Conservation (phyloP, 2,329 filamentous ascomycete genomes). For the Beauveria asiatica region DNA sequence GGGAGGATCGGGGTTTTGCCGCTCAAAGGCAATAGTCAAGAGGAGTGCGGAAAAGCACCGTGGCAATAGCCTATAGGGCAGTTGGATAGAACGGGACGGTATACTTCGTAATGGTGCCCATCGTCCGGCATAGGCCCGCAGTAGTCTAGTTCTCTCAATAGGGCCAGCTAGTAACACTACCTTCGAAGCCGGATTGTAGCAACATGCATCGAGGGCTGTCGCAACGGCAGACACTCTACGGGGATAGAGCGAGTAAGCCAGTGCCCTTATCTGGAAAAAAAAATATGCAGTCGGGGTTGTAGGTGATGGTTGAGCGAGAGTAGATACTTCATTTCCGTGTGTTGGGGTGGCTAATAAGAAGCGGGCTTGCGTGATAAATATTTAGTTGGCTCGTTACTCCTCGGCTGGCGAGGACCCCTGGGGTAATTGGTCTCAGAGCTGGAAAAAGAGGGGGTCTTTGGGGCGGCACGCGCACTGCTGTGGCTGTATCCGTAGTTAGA, state of each 20-base stretch:
- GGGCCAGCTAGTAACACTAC: neutral
- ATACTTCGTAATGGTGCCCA: neutral
- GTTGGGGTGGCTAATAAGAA: neutral
- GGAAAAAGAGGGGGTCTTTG: constrained; percentile 1
- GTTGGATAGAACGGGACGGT: neutral
- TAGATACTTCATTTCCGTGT: too few species aligned
- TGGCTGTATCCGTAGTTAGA: constrained; percentile 2
- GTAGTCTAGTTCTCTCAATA: neutral
- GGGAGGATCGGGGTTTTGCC: neutral
- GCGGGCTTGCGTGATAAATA: neutral
- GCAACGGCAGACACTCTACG: neutral
- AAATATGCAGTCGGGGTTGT: neutral
- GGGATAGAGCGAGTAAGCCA: neutral
- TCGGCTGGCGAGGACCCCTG: neutral
- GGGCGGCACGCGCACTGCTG: neutral
- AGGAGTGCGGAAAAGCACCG: neutral
- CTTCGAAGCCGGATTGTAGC: neutral
- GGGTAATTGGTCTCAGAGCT: neutral
- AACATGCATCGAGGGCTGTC: neutral
- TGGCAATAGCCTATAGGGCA: neutral
- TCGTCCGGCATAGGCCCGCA: neutral
- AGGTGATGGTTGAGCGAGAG: neutral
- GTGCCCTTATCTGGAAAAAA: neutral
- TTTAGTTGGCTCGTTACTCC: neutral
- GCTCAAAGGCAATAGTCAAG: neutral